These are phyloP conservation scores for Vaccinium vitisidaea DNA, from an alignment of 148 eudicot species.

Conservation along the genomic window DNA sequence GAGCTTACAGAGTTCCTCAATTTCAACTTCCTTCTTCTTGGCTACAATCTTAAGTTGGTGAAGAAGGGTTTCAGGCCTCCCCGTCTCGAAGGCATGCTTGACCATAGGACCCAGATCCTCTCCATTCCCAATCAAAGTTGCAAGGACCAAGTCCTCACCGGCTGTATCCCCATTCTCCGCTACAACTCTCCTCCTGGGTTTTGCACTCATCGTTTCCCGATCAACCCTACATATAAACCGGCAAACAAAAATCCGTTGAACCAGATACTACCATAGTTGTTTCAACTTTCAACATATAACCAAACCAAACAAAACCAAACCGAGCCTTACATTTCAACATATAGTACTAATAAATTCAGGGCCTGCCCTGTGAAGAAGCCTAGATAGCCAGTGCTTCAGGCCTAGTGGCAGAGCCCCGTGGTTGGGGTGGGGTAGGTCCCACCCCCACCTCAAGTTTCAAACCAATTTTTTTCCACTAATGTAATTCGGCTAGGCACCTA, in stretches of 20 bases:
- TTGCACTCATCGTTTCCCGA: slow-evolving; percentile 47
- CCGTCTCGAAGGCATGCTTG: slow-evolving; percentile 71
- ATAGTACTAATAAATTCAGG: no score
- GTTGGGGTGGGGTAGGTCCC: not conserved
- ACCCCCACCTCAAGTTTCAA: not conserved
- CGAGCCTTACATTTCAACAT: no score
- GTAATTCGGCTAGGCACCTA: not conserved
- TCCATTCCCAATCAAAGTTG: slow-evolving; percentile 77
- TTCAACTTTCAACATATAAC: not conserved
- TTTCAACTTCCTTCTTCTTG: slow-evolving; percentile 87
- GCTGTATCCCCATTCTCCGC: slow-evolving; percentile 71
- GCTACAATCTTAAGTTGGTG: slow-evolving; percentile 69
- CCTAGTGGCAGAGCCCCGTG: not conserved
- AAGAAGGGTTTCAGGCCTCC: slow-evolving; percentile 74
- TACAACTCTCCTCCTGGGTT: slow-evolving; percentile 60
- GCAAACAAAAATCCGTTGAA: not conserved
- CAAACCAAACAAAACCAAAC: no score
- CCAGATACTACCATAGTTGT: not conserved
- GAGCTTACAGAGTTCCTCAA: slow-evolving; percentile 88
- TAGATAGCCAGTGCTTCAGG: no score
- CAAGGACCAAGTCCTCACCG: slow-evolving; percentile 80
- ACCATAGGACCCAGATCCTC: slow-evolving; percentile 92
- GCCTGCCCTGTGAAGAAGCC: no score
- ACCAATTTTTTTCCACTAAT: not conserved
- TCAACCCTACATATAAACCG: slow-evolving; percentile 18